Evolutionary conservation across 225 moss, liverwort and hornwort species (phyloP), one percentile per base, ranked within the genome.

Genomic region (Pleurozium schreberi): DNA sequence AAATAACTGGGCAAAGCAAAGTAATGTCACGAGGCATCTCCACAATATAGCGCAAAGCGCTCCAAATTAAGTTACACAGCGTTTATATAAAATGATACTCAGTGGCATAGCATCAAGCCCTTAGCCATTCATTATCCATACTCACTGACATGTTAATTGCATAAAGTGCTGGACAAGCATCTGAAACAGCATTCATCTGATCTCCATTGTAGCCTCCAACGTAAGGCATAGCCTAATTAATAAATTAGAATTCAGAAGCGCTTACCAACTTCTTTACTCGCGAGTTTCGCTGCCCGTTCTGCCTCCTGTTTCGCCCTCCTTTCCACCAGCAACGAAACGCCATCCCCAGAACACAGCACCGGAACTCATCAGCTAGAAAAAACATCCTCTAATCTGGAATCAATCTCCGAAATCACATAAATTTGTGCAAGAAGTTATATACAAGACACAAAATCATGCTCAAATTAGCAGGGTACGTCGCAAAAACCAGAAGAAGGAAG

Each of bases 261-360:
- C 89, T 86, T 92, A 96, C 96, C 94, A 90, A 82, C 89, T 89
- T 94, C 97, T 89, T 89, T 95, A 38, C 81, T 88, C 59, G 94
- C 94, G 84, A 89, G 90, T 89, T 98, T 98, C 25, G 95, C 95
- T 73, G 98, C 98, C 66, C 98, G 95, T 75, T 98, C 96, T 47
- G 97, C 96, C 60, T 98, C 97, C 89, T 98, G 98, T 61, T 91
- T 91, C 28, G 95, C 96, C 89, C 97, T 94, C 87, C 98, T 96
- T 73, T 98, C 98, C 60, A 80, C 42, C 8, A 80, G 42, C 42
- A 60, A 60, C 60, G 31, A 80, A 80, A 58, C 40, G 18, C 17
- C 17, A 58, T 80, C 59, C n/a, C 40, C 28, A 59, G 18, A 18
- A 28, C 80, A 80, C 42, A 80, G 59, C 80, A 13, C 3, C 31